A percentile compares a stretch with the other conserved stretches of the same genome.
phyloP scores from a whole-genome alignment of 129 eudicot species.

The Chrysanthemum lavandulifolium region DNA sequence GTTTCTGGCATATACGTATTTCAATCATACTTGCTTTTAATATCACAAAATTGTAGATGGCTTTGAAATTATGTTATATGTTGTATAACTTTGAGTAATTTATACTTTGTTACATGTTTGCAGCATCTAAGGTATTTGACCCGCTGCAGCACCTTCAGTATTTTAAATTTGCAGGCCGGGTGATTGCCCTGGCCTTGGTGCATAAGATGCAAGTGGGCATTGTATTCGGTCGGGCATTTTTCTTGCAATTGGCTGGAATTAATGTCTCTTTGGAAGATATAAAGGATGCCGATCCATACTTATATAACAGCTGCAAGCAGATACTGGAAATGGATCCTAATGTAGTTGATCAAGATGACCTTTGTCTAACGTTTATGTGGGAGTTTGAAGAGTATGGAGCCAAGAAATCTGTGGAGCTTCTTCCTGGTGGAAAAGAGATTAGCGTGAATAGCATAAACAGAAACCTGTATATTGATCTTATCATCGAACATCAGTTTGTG shows the following conservation, averaged over 20 bases:
- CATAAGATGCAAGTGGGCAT: conserved; percentile 83
- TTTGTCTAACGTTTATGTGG: conserved; percentile 63
- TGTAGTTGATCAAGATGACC: conserved; percentile 56
- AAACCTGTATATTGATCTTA: conserved; percentile 56
- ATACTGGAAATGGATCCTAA: conserved; percentile 77
- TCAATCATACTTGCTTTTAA: too few relatives aligned
- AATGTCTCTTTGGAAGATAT: conserved; percentile 56
- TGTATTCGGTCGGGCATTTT: conserved; percentile 61
- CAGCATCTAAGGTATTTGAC: conserved; percentile 82
- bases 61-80: too few relatives aligned
- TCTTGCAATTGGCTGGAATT: conserved; percentile 61
- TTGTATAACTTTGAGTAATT: not conserved
- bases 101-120: conserved; percentile 16
- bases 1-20: too few relatives aligned
- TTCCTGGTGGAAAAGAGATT: conserved; percentile 48
- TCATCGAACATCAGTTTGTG: conserved; percentile 59
- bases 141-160: conserved; percentile 74
- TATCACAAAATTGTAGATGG: too few relatives aligned
- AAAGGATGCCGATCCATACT: conserved; percentile 68
- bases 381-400: conserved; percentile 68
- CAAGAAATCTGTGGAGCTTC: conserved; percentile 63
- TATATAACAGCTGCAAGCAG: conserved; percentile 73
- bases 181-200: conserved; percentile 79
- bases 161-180: conserved; percentile 69
- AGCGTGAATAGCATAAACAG: conserved; percentile 70